Conservation (phyloP, 805 yeast genomes). For the Cephaloascus fragrans region DNA sequence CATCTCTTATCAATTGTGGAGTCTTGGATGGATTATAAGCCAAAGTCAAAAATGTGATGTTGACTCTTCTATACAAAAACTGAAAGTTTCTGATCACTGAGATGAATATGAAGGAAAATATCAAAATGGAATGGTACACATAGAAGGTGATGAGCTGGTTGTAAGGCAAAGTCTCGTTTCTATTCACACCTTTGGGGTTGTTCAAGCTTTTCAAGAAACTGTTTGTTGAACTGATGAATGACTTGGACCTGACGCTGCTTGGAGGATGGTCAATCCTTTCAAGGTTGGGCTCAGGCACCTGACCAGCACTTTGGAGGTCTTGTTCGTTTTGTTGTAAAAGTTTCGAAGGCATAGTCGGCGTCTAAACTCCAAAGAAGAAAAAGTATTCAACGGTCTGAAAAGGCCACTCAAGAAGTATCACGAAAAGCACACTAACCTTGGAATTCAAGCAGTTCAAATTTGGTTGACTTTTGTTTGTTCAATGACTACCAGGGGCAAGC, state of each 20-base stretch:
- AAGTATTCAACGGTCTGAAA: no score
- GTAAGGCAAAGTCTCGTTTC: not conserved
- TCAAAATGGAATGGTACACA: conserved; percentile 38
- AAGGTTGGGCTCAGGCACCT: not conserved
- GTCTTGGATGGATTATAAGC: conserved; percentile 66
- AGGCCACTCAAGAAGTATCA: no score
- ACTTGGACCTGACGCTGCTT: not conserved
- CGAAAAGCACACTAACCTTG: no score
- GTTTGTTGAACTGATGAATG: not conserved
- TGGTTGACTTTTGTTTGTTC: no score
- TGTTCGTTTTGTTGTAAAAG: not conserved
- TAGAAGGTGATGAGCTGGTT: conserved; percentile 10
- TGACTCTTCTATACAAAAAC: conserved; percentile 38
- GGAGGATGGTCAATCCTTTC: not conserved
- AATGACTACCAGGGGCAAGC: no score
- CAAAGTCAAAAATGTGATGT: conserved; percentile 47
- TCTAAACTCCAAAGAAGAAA: not conserved
- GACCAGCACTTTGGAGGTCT: not conserved
- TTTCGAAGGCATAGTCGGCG: not conserved
- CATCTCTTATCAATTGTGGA: conserved; percentile 81
- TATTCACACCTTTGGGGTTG: not conserved
- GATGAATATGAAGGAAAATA: conserved; percentile 43
- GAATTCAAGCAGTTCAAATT: no score
- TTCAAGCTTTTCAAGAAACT: not conserved
- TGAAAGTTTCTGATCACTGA: conserved; percentile 46